Evolutionary conservation across 306 rosid species (phyloP), one percentile per base, ranked within the genome.

Genomic region (Rosa persica): DNA sequence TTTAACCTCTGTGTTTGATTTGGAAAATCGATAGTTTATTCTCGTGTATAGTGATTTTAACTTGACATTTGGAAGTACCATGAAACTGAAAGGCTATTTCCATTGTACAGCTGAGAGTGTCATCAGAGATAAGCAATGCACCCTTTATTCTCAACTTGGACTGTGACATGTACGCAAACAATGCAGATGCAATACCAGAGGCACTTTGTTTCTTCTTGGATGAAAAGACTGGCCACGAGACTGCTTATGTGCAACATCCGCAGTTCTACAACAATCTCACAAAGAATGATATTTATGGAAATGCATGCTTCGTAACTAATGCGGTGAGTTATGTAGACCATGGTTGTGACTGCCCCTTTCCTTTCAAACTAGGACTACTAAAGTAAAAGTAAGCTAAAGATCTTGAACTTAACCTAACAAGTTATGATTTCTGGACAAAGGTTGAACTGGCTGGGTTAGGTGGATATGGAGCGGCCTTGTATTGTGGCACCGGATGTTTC

Each of bases 401-500:
- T 30, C 23, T 20, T 44, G 38, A 25, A 11, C 10, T 62, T 62
- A 1, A 15, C 19, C 54, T 74, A 40, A 74, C 58, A 73, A 46
- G 13, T 65, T 44, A 2, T 70, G 51, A 72, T 43, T 34, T 46
- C 22, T 81, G n/a, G 51, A 9, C 78, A 25, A 74, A 93, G 96
- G 9, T 88, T 76, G 92, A 90, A 76, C 75, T 82, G 27, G 82
- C 88, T 27, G 92, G 91, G 11, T 0, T 85, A 23, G 76, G 83
- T 68, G 92, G 96, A 51, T 70, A 81, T 70, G 92, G 86, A 34
- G 85, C 85, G 13, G 72, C 96, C 13, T n/a, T 89, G 67, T 93
- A 85, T 69, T 76, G 87, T 70, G 97, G 97, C 69, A 89, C 97
- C 15, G 94, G 94, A 17, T 86, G 92, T 67, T 85, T 90, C 67